phyloP scores from a whole-genome alignment of 345 rosid genomes.

The Sisymbrium altissimum region DNA sequence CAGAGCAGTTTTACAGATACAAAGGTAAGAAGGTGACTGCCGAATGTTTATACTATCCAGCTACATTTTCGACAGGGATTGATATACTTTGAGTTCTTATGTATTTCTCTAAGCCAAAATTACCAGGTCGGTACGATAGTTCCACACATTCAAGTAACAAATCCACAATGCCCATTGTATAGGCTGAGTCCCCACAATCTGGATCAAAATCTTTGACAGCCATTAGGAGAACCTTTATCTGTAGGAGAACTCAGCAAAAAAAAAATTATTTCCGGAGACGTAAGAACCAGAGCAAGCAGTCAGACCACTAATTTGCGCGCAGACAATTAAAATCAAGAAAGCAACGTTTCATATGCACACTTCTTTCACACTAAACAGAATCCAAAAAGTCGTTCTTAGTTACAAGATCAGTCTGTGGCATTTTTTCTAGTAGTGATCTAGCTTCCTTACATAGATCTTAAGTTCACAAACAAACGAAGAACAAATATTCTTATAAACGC shows the following conservation, averaged over 20 bases:
- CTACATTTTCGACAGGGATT: slow-evolving; percentile 11
- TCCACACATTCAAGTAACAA: slow-evolving; percentile 97
- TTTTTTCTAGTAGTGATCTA: slow-evolving; percentile 7
- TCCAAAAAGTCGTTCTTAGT: slow-evolving; percentile 7
- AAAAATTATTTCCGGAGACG: not conserved
- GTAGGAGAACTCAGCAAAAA: slow-evolving; percentile 34
- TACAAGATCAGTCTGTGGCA: not conserved
- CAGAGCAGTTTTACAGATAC: not conserved
- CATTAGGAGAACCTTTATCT: slow-evolving; percentile 82
- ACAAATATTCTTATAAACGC: not conserved
- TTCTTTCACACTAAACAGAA: not conserved
- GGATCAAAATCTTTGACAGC: slow-evolving; percentile 92
- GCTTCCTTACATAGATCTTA: not conserved
- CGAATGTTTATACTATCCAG: not conserved
- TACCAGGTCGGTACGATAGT: slow-evolving; percentile 89
- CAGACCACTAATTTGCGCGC: slow-evolving; percentile 6
- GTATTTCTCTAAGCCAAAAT: slow-evolving; percentile 17
- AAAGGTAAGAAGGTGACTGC: not conserved
- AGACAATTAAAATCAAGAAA: not conserved
- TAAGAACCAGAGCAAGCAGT: slow-evolving; percentile 2
- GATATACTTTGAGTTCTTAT: not conserved
- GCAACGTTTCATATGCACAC: not conserved
- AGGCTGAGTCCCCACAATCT: slow-evolving; percentile 77
- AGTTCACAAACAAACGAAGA: slow-evolving; percentile 3
- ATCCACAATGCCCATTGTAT: slow-evolving; percentile 93